These are phyloP conservation scores for Aquilaria sinensis DNA, from an alignment of 345 rosid species.

Conservation along the genomic window DNA sequence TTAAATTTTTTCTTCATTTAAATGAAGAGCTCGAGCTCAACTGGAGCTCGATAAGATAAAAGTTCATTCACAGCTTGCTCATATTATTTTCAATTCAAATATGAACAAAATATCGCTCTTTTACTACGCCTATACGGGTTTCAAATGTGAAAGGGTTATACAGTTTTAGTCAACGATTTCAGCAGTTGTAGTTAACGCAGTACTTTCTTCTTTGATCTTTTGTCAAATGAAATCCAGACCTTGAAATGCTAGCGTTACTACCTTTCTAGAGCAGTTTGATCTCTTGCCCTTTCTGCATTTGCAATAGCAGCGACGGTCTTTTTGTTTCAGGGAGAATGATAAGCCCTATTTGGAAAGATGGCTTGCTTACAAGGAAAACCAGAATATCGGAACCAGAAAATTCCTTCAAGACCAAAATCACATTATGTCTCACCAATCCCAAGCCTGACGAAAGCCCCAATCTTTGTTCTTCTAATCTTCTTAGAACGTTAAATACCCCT, in stretches of 20 bases:
- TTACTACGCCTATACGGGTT: no score
- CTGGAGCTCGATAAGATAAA: no score
- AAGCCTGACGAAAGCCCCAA: no score
- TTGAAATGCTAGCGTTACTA: constrained; percentile 45
- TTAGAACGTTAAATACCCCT: constrained; percentile 80
- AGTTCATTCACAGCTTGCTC: no score
- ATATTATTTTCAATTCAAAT: no score
- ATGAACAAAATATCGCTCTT: no score
- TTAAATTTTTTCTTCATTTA: no score
- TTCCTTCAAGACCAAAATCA: background rate
- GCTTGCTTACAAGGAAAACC: constrained; percentile 49
- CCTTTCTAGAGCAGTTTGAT: background rate
- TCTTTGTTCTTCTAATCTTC: no score
- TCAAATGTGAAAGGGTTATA: no score
- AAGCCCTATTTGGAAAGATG: constrained; percentile 38
- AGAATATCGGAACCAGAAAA: constrained; percentile 53
- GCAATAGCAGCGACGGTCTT: background rate
- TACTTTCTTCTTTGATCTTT: constrained; percentile 77
- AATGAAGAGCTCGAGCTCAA: no score
- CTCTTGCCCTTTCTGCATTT: background rate
- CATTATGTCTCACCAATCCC: constrained; percentile 5
- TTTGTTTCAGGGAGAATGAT: constrained; percentile 56
- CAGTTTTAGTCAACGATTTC: no score
- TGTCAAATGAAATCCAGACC: constrained; percentile 80
- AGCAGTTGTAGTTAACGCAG: constrained; percentile 5